A percentile compares a stretch with the other conserved stretches of the same genome.
phyloP scores from a whole-genome alignment of 1,284 basidiomycete species.

The Termitomyces sp. region DNA sequence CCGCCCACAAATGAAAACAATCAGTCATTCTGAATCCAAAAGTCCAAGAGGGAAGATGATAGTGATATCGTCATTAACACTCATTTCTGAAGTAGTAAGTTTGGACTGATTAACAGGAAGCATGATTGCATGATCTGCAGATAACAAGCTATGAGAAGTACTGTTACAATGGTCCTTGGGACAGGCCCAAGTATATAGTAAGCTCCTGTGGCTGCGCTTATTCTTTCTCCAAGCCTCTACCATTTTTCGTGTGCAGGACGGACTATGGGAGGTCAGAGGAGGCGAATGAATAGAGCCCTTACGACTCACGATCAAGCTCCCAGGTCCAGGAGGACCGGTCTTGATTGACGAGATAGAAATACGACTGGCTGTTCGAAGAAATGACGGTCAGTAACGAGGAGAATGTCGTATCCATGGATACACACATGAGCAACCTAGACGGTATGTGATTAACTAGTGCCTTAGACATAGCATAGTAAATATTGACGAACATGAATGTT shows the following conservation, averaged over 20 bases:
- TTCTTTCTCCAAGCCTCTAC: conserved; percentile 18
- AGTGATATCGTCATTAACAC: neutral
- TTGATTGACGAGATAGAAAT: conserved; percentile 55
- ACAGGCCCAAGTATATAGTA: neutral
- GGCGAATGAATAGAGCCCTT: neutral
- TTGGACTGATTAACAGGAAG: neutral
- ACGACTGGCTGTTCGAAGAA: conserved; percentile 39
- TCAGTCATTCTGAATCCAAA: too few relatives aligned
- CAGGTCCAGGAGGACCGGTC: conserved; percentile 62
- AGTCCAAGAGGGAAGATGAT: neutral
- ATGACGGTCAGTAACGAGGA: conserved; percentile 4
- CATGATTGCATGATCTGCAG: neutral
- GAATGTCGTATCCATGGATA: conserved; percentile 11
- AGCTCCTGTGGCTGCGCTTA: neutral
- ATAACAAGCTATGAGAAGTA: neutral
- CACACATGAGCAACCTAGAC: conserved; percentile 56
- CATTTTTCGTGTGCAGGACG: conserved; percentile 45
- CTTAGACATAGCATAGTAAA: neutral
- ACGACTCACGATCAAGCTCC: conserved; percentile 58
- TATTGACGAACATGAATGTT: conserved; percentile 62
- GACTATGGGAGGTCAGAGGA: conserved; percentile 23
- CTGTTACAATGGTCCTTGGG: neutral
- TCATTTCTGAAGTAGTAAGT: too few relatives aligned
- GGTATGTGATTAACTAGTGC: neutral
- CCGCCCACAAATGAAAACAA: too few relatives aligned